A percentile compares a stretch with the other conserved stretches of the same genome.
These are phyloP conservation scores for Nigrospora sphaerica DNA, from an alignment of 2,329 filamentous ascomycete genomes.

Conservation along the genomic window DNA sequence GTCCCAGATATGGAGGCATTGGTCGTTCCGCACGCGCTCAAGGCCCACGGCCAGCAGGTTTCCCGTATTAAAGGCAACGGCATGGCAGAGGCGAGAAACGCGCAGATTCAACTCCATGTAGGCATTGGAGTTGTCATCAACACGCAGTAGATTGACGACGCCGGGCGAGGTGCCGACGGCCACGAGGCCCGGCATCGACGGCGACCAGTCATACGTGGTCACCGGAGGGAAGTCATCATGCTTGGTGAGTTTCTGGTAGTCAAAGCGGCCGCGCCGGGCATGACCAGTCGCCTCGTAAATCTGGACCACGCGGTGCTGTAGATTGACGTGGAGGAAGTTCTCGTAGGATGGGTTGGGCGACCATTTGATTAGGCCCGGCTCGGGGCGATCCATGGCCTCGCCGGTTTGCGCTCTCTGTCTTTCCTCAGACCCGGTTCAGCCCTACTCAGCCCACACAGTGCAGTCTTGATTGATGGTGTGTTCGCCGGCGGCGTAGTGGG, in stretches of 20 bases:
- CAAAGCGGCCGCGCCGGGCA: constrained; percentile 48
- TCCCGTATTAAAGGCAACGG: constrained; percentile 69
- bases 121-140: constrained; percentile 63
- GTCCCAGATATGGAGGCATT: constrained; percentile 79
- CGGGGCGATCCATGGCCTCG: constrained; percentile 45
- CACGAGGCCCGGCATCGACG: constrained; percentile 56
- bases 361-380: constrained; percentile 60
- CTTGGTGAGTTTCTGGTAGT: constrained; percentile 48
- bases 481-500: too few relatives aligned
- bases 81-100: constrained; percentile 71
- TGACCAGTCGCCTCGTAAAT: constrained; percentile 56
- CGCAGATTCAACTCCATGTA: constrained; percentile 63
- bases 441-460: too few relatives aligned
- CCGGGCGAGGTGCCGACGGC: constrained; percentile 71
- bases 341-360: constrained; percentile 52
- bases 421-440: too few relatives aligned
- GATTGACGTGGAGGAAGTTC: constrained; percentile 58
- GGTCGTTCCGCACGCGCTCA: constrained; percentile 74
- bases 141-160: constrained; percentile 65
- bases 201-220: constrained; percentile 62
- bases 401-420: too few relatives aligned
- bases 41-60: constrained; percentile 71
- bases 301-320: constrained; percentile 56
- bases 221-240: constrained; percentile 58
- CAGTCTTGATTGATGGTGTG: too few relatives aligned